Percentiles rank a stretch among this genome's conserved stretches.
Evolutionary conservation across 441 rosid species (phyloP).

Genomic region (Corymbia citriodora): DNA sequence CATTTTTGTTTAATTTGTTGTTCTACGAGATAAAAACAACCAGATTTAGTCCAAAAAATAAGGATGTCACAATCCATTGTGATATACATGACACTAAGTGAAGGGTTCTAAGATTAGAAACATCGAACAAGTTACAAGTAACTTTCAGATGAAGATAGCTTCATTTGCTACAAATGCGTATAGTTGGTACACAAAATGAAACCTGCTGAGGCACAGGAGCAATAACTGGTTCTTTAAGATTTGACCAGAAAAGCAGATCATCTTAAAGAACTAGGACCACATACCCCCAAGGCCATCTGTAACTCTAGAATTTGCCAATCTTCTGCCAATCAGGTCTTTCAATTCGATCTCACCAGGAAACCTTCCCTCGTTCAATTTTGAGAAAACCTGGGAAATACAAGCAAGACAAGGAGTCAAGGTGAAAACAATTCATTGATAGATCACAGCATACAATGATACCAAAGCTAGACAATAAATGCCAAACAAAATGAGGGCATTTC

Average conservation of each 20-base stretch:
- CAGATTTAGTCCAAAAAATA: not conserved
- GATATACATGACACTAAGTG: not conserved
- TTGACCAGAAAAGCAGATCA: not conserved
- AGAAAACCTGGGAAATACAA: constrained; percentile 59
- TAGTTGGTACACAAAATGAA: not conserved
- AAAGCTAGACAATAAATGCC: not conserved
- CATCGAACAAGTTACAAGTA: not conserved
- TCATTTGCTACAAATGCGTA: not conserved
- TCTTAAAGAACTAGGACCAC: constrained; percentile 11
- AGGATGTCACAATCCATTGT: not conserved
- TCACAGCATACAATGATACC: not conserved
- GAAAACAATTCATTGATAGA: not conserved
- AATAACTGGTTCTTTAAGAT: not conserved
- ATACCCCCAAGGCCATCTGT: constrained; percentile 11
- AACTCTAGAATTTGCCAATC: constrained; percentile 37
- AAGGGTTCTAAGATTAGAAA: not conserved
- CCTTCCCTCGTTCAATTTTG: constrained; percentile 79
- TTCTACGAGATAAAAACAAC: not conserved
- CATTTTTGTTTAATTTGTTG: not conserved
- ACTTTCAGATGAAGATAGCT: not conserved
- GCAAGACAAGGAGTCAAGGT: not conserved
- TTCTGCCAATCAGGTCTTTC: constrained; percentile 60
- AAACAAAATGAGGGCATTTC: not conserved
- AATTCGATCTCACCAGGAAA: constrained; percentile 95
- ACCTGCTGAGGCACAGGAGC: not conserved